Evolutionary conservation across 371 early-diverging fungal genomes (phyloP), one percentile per base, ranked within the genome.

Genomic region (Parasitella parasitica): DNA sequence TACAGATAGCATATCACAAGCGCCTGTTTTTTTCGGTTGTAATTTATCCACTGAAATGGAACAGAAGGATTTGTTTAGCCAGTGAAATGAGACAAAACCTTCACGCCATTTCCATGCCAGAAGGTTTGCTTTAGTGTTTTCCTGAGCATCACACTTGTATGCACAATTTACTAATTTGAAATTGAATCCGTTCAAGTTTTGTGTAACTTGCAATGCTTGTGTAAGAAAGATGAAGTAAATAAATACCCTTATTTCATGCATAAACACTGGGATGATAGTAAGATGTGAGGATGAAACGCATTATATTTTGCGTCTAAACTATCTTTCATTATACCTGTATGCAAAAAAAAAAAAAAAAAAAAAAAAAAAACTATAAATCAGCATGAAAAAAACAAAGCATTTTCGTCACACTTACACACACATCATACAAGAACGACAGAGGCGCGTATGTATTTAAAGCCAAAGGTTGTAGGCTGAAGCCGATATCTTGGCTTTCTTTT

Each of bases 101-200:
- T 36, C 38, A 43, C 57, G 57, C 43, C 57, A 56, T 56, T 28
- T 28, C 30, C 28, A 43, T 56, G 43, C 43, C 57, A 57, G 39
- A 39, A 41, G 56, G 28, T 27, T 37, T 37, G n/a, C 24, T 46
- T 46, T 46, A 46, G 46, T 46, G 46, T 46, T 46, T 43, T 46
- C 46, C 46, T 24, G 46, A 46, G 9, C 46, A 46, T 46, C 46
- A 46, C 46, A 46, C 46, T 46, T 46, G 36, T 32, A 18, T 41
- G 50, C 38, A 39, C 56, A 41, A 56, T 32, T 38, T 55, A 39
- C 55, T 55, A 39, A 27, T 28, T 55, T 55, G 18, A 51, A 26
- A 22, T 16, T 16, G 26, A 27, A 26, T 57, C 46, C 46, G 57
- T 30, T 43, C 43, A 46, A 24, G 46, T 46, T 43, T 46, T 46